Evolutionary conservation across 2,329 filamentous ascomycete genomes (phyloP), one percentile per base, ranked within the genome.

Genomic region (Aureobasidium subglaciale): DNA sequence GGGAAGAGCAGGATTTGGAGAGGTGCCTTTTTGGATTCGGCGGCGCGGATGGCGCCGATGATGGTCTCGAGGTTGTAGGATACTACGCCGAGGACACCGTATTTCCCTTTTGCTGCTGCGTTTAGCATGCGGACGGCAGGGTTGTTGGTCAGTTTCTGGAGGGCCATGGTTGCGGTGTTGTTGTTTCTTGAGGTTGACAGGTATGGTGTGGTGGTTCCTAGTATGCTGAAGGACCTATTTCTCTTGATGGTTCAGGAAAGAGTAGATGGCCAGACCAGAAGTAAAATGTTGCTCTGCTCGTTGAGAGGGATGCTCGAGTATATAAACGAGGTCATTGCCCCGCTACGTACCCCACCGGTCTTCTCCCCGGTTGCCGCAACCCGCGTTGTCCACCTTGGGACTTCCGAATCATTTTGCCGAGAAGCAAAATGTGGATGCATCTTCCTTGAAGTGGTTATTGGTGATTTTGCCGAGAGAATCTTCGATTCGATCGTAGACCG

Each of bases 1-100:
- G 86, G 86, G 70, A 89, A 88, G 61, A 88, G 80, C 24, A 86
- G 81, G 62, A 88, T 82, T 75, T 88, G 87, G 58, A 84, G 78
- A 0, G 86, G 85, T 0, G 84, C 85, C 43, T 75, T 74, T 59
- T 84, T 84, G 24, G 78, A 77, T 70, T 88, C 85, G 58, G 86
- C 86, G 8, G 86, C 86, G 61, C 79, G 78, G 43, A 88, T 82
- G 3, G 82, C 83, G 1, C 83, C 85, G 24, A 88, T 73, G 61
- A 90, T 84, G 45, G 81, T 82, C 71, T 89, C 86, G 57, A 88
- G 73, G 65, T 88, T 70, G 61, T 68, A 68, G 13, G 64, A 64
- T 13, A 67, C 65, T 16, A 68, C 64, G 20, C 65, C 65, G 9
- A 67, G 64, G 6, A 68, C 65, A 54, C 65, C 65, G 59, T 68